Evolutionary conservation across 768 basidiomycete genomes (phyloP).

Genomic region (Boletus vinaceobasis): DNA sequence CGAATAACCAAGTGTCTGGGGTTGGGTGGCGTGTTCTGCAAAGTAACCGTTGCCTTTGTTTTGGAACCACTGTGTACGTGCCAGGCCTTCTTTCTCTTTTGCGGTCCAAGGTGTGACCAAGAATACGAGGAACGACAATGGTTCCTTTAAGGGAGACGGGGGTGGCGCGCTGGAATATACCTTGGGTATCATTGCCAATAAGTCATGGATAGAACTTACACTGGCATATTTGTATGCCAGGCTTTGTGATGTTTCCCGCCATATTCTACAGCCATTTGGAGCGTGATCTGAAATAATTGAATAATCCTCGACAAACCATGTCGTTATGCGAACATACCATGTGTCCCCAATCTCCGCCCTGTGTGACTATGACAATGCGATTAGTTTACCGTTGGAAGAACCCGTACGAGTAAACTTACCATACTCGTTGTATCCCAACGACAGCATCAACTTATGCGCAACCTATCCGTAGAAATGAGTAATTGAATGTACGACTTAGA

Average conservation of each 20-base stretch:
- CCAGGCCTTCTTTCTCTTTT: slow-evolving; percentile 25
- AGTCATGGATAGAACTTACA: slow-evolving; percentile 32
- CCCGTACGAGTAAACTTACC: slow-evolving; percentile 26
- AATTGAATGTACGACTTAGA: neutral
- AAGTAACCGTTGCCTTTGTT: slow-evolving; percentile 31
- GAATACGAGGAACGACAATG: slow-evolving; percentile 27
- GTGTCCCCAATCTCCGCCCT: slow-evolving; percentile 49
- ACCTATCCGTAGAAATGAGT: slow-evolving; percentile 29
- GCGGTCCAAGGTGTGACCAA: slow-evolving; percentile 28
- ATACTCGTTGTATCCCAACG: slow-evolving; percentile 48
- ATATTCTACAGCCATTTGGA: slow-evolving; percentile 32
- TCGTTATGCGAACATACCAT: slow-evolving; percentile 23
- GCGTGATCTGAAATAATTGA: slow-evolving; percentile 31
- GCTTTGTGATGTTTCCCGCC: slow-evolving; percentile 46
- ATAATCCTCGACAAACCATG: neutral
- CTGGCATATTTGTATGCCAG: slow-evolving; percentile 48
- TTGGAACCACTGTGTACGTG: slow-evolving; percentile 17
- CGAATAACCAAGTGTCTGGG: slow-evolving; percentile 52
- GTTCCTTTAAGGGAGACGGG: slow-evolving; percentile 23
- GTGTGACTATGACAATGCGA: slow-evolving; percentile 34
- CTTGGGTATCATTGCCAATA: neutral
- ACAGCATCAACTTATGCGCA: slow-evolving; percentile 47
- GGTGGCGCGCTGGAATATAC: slow-evolving; percentile 16
- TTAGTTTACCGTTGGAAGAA: neutral
- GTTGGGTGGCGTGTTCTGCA: slow-evolving; percentile 37